Evolutionary conservation across 495 filamentous ascomycete genomes (phyloP).

Genomic region (Bryoglossum gracile): DNA sequence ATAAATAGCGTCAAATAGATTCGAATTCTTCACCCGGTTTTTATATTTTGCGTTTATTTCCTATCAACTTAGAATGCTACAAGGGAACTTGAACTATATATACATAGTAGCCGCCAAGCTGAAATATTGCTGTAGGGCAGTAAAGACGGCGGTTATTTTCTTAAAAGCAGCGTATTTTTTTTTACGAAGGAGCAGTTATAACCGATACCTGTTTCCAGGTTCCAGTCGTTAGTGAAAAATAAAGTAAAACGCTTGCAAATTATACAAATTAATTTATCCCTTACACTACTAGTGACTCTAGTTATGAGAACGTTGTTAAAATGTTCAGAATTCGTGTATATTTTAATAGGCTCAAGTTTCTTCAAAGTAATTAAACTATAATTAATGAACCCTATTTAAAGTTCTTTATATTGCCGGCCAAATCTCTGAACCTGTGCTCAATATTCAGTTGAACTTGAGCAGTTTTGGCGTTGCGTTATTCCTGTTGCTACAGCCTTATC

Average conservation of each 20-base stretch:
- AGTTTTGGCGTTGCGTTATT: too few species aligned
- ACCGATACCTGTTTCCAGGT: conserved; percentile 1
- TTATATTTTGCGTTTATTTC: conserved; percentile 8
- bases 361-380: neutral
- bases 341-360: neutral
- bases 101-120: neutral
- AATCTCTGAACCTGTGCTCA: too few species aligned
- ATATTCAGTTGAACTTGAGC: too few species aligned
- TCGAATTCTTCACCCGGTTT: too few species aligned
- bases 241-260: conserved; percentile 13
- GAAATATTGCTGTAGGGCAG: neutral
- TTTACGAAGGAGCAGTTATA: conserved; percentile 6
- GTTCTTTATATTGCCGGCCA: too few species aligned
- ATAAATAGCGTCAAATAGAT: too few species aligned
- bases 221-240: conserved; percentile 4
- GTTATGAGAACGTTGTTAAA: conserved; percentile 12
- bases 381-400: neutral
- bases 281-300: conserved; percentile 5
- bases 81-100: conserved; percentile 6
- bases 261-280: conserved; percentile 8
- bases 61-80: conserved; percentile 7
- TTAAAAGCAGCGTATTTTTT: conserved; percentile 7
- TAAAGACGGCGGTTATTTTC: neutral
- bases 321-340: conserved; percentile 6
- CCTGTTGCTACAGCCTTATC: too few species aligned